phyloP scores from a whole-genome alignment of 208 protist genomes.

The Angomonas ambiguus region DNA sequence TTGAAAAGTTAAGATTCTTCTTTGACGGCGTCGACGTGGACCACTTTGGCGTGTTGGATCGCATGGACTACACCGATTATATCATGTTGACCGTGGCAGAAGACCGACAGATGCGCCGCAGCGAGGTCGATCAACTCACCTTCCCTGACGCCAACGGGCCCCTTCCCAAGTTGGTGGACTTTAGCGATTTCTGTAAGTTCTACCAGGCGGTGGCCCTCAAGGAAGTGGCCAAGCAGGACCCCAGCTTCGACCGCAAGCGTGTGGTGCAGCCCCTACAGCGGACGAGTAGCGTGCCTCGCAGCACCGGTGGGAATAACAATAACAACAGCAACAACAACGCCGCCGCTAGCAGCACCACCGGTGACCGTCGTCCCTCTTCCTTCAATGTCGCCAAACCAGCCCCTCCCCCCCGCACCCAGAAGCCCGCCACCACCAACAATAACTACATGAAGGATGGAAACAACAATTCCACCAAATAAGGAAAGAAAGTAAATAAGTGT shows the following conservation, averaged over 20 bases:
- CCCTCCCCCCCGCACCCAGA: not conserved
- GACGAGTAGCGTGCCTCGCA: not conserved
- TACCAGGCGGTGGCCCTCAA: conserved; percentile 48
- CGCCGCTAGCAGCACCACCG: not conserved
- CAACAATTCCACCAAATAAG: not conserved
- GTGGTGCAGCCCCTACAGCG: not conserved
- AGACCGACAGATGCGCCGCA: conserved; percentile 22
- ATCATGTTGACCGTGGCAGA: conserved; percentile 43
- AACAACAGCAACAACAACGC: not conserved
- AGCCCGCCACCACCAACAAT: not conserved
- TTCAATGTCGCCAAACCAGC: not conserved
- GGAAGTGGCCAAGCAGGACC: too few relatives aligned
- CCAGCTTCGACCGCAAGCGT: too few relatives aligned
- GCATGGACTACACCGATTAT: conserved; percentile 51
- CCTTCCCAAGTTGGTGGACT: conserved; percentile 50
- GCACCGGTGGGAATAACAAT: not conserved
- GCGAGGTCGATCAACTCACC: conserved; percentile 31
- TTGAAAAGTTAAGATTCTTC: conserved; percentile 51
- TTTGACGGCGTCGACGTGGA: conserved; percentile 65
- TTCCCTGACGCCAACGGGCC: conserved; percentile 21
- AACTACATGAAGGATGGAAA: not conserved
- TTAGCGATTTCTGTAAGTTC: conserved; percentile 70
- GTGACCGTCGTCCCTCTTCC: not conserved
- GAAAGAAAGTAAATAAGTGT: too few relatives aligned
- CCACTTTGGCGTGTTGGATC: conserved; percentile 51